Base-by-base conservation (phyloP, 495 filamentous ascomycete genomes). In the Penicillium subrubescens region DNA sequence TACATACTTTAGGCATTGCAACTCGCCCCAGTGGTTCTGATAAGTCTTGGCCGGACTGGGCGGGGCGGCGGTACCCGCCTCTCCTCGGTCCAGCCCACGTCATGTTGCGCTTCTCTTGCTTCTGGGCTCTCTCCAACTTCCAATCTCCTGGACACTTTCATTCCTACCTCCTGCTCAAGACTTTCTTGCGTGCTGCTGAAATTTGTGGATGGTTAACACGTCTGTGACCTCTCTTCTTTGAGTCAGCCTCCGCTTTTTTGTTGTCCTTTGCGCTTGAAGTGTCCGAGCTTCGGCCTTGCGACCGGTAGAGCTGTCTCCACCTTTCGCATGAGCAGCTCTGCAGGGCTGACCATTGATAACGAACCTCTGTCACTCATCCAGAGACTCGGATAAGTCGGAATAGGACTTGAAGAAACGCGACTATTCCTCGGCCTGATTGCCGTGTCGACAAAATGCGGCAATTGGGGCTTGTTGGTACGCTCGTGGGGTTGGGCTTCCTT, bases 401-500 rank as follows among this genome's bases (percentile, higher is more conserved):
- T 29, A 51, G 48, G 5, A 27, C 5, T 14, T 29, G 48, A 17
- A 51, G 25, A 25, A 52, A 1, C 48, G 14, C 48, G 25, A 52
- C 48, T 3, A 31, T 31, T 8, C 25, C 25, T 25, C 34, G n/a
- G 10, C 12, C 56, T 17, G 39, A 21, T 31, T 19, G 56, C 21
- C 34, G 51, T 54, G 25, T 10, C 41, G 12, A 25, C 44, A 71
- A 58, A 23, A 83, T 83, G 79, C 76, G 77, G 71, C 72, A 70
- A 63, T 62, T 72, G 61, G 69, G 65, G 60, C 64, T 72, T 11
- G 62, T 77, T 60, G 62, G 71, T 65, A 58, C 69, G 53, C 53
- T 76, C 41, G 69, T 72, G 37, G 67, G 70, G 46, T 67, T 81
- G 56, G 69, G 73, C 72, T 71, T 63, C 63, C 67, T 79, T 60